These are phyloP conservation scores for Termitomyces sp. DNA, from an alignment of 768 basidiomycete species.

Conservation along the genomic window DNA sequence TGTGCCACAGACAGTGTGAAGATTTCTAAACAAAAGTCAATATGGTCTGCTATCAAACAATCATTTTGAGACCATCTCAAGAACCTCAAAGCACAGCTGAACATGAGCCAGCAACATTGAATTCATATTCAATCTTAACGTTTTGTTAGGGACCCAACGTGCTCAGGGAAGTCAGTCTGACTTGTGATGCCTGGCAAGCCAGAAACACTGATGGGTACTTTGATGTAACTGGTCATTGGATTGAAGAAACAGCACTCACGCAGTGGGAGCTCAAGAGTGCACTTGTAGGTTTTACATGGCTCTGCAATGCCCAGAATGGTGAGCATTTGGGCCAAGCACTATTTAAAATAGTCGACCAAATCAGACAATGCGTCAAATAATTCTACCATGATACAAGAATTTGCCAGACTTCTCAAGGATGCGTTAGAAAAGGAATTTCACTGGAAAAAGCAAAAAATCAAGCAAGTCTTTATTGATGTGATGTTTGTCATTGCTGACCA, in stretches of 20 bases:
- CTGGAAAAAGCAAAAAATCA: no score
- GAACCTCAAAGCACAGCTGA: background rate
- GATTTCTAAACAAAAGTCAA: slow-evolving; percentile 18
- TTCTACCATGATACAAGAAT: slow-evolving; percentile 22
- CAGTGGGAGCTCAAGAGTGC: slow-evolving; percentile 24
- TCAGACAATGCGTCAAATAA: slow-evolving; percentile 34
- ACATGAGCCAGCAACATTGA: background rate
- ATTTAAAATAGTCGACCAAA: slow-evolving; percentile 1
- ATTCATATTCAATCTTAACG: background rate
- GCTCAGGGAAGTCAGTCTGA: slow-evolving; percentile 10
- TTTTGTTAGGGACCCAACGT: background rate
- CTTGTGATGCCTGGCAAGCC: slow-evolving; percentile 37
- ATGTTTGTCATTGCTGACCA: no score
- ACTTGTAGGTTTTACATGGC: no score
- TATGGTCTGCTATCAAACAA: background rate
- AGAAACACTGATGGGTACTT: slow-evolving; percentile 31
- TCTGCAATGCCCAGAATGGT: no score
- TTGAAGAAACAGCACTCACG: no score
- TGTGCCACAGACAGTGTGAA: no score
- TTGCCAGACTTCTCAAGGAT: slow-evolving; percentile 7
- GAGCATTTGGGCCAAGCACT: slow-evolving; percentile 28
- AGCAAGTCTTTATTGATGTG: no score
- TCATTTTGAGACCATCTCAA: background rate
- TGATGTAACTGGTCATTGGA: slow-evolving; percentile 34
- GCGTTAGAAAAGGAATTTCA: background rate